Conservation (phyloP, 805 yeast species). For the Suhomyces prunicola region DNA sequence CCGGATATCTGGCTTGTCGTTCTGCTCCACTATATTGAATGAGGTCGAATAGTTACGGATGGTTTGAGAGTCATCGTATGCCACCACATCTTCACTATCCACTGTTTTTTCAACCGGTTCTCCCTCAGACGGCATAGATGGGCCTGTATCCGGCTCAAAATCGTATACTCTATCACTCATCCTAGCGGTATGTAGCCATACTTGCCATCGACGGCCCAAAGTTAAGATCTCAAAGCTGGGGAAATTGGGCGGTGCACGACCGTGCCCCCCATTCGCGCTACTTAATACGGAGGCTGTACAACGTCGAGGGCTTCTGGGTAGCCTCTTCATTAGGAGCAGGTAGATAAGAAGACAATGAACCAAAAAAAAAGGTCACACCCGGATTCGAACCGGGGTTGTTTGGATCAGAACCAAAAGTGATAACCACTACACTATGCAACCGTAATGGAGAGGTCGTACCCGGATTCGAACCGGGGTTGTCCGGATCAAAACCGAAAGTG, state of each 20-base stretch:
- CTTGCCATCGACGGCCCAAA: not conserved
- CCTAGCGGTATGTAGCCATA: not conserved
- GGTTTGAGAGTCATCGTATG: not conserved
- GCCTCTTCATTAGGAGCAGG: not conserved
- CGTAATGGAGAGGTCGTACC: conserved; percentile 10
- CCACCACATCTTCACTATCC: not conserved
- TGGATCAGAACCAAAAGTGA: conserved; percentile 81
- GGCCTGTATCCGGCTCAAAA: not conserved
- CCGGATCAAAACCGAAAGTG: conserved; percentile 80
- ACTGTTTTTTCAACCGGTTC: not conserved
- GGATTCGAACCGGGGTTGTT: conserved; percentile 83
- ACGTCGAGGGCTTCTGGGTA: not conserved
- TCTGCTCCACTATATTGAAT: conserved; percentile 12
- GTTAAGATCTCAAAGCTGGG: not conserved
- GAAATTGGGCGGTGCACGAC: conserved; percentile 1
- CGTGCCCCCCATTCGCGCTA: not conserved
- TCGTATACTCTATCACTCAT: not conserved
- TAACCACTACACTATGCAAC: conserved; percentile 75
- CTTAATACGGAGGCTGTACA: not conserved
- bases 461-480: conserved; percentile 71
- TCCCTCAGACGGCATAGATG: not conserved
- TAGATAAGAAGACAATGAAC: not conserved
- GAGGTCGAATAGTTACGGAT: conserved; percentile 11
- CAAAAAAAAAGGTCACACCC: conserved; percentile 60
- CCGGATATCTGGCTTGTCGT: conserved; percentile 27